Conservation (phyloP, 176 grass and related monocot genomes). For the Oryza longistaminata region DNA sequence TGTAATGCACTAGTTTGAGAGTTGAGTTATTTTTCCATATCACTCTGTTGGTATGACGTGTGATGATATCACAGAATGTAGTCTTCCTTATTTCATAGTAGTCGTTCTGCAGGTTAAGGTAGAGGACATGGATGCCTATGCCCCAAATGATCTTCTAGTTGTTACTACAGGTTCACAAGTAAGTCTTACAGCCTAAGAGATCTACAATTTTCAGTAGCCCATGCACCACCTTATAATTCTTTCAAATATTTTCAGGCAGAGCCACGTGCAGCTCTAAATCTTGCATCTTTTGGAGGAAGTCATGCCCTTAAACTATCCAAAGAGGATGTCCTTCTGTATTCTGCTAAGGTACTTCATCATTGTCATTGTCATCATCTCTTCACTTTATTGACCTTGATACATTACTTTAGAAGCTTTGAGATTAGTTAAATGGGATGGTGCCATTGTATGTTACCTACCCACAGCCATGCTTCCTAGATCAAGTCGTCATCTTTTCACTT, state of each 20-base stretch:
- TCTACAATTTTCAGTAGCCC: constrained; percentile 23
- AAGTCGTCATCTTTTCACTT: constrained; percentile 16
- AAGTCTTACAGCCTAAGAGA: constrained; percentile 51
- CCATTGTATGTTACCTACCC: constrained; percentile 17
- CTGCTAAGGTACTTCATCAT: constrained; percentile 65
- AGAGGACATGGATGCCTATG: constrained; percentile 95
- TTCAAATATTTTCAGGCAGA: constrained; percentile 73
- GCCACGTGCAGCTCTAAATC: constrained; percentile 91
- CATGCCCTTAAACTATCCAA: constrained; percentile 89
- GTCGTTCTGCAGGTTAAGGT: constrained; percentile 72
- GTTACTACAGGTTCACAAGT: constrained; percentile 99
- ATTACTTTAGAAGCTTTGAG: constrained; percentile 24
- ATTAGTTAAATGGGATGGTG: constrained; percentile 14
- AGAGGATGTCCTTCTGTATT: constrained; percentile 93
- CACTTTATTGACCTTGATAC: neutral
- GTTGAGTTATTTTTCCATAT: constrained; percentile 22
- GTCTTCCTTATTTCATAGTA: constrained; percentile 32
- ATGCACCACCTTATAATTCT: constrained; percentile 33
- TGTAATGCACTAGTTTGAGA: constrained; percentile 22
- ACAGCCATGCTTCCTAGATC: constrained; percentile 2
- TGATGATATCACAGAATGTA: constrained; percentile 27
- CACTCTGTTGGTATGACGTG: constrained; percentile 7
- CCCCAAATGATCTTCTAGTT: constrained; percentile 91
- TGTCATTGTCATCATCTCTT: constrained; percentile 18
- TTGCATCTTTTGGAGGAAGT: constrained; percentile 93